Percentiles rank a stretch among this genome's conserved stretches.
These are phyloP conservation scores for Acephala macrosclerotiorum DNA, from an alignment of 2,329 filamentous ascomycete genomes.

Conservation along the genomic window DNA sequence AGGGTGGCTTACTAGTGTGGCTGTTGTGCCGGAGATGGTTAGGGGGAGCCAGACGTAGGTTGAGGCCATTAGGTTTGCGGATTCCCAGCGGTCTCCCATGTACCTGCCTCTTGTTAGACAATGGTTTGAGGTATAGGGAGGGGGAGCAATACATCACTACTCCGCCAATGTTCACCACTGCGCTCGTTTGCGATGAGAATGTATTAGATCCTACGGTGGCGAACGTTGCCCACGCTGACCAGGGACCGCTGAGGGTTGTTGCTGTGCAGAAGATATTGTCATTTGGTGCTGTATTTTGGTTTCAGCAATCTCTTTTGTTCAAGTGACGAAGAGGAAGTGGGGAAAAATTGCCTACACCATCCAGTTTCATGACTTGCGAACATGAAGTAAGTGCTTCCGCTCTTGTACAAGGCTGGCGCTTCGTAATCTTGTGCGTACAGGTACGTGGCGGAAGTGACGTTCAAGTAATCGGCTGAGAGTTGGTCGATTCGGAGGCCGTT, in stretches of 20 bases:
- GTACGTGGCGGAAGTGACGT: slow-evolving; percentile 56
- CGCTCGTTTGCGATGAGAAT: slow-evolving; percentile 67
- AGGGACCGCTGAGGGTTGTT: slow-evolving; percentile 63
- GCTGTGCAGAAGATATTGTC: slow-evolving; percentile 71
- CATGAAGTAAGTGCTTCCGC: slow-evolving; percentile 67
- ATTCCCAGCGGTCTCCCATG: slow-evolving; percentile 72
- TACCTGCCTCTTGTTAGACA: slow-evolving; percentile 52
- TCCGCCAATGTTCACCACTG: slow-evolving; percentile 56
- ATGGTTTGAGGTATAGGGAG: background rate
- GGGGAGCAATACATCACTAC: slow-evolving; percentile 37
- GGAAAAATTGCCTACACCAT: slow-evolving; percentile 37
- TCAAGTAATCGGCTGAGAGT: slow-evolving; percentile 64
- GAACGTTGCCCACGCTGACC: slow-evolving; percentile 67
- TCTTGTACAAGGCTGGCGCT: slow-evolving; percentile 68
- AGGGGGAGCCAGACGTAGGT: slow-evolving; percentile 73
- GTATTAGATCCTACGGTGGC: slow-evolving; percentile 63
- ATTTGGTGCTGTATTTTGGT: slow-evolving; percentile 51
- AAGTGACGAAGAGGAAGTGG: background rate
- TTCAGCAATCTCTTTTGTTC: background rate
- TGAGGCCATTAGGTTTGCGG: slow-evolving; percentile 62
- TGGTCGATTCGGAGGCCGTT: slow-evolving; percentile 65
- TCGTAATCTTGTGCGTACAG: slow-evolving; percentile 62
- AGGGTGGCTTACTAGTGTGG: slow-evolving; percentile 49
- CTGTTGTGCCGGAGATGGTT: slow-evolving; percentile 57
- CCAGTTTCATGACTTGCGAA: slow-evolving; percentile 66